These are phyloP conservation scores for Eurotiales sp. DNA, from an alignment of 2,329 filamentous ascomycete genomes.

Conservation along the genomic window DNA sequence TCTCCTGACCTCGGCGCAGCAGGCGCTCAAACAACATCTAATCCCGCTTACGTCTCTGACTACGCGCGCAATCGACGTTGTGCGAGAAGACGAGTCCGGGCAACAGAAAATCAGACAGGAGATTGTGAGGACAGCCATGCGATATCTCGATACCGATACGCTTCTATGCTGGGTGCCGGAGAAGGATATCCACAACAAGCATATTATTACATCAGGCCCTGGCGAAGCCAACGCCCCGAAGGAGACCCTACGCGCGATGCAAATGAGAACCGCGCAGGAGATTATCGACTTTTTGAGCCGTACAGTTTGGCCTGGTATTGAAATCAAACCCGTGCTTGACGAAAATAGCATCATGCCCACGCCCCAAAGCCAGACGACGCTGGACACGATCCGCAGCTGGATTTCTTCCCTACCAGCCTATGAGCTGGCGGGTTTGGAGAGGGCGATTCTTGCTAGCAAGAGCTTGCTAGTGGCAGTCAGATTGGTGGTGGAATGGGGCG, in stretches of 20 bases:
- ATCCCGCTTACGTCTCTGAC: conserved; percentile 85
- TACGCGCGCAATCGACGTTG: conserved; percentile 79
- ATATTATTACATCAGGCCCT: conserved; percentile 45
- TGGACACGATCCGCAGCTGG: conserved; percentile 75
- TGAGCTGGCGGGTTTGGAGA: conserved; percentile 83
- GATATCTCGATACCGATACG: conserved; percentile 88
- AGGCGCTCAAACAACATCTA: conserved; percentile 79
- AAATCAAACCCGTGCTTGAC: conserved; percentile 77
- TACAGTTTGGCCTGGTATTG: conserved; percentile 78
- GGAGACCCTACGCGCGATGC: conserved; percentile 66
- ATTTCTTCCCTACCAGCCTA: conserved; percentile 66
- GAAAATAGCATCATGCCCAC: conserved; percentile 70
- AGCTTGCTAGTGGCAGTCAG: conserved; percentile 74
- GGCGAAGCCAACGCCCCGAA: conserved; percentile 43
- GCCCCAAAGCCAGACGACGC: conserved; percentile 70
- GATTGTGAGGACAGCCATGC: conserved; percentile 67
- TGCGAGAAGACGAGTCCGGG: conserved; percentile 58
- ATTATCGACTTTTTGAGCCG: conserved; percentile 69
- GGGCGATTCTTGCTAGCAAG: conserved; percentile 80
- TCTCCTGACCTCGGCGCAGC: conserved; percentile 71
- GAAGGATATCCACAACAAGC: conserved; percentile 44
- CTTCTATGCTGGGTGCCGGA: conserved; percentile 82
- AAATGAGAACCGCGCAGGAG: conserved; percentile 65
- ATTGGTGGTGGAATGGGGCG: conserved; percentile 82
- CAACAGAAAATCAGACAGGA: conserved; percentile 54